Conservation (phyloP, 2,329 filamentous ascomycete genomes). For the Fusarium sp. region DNA sequence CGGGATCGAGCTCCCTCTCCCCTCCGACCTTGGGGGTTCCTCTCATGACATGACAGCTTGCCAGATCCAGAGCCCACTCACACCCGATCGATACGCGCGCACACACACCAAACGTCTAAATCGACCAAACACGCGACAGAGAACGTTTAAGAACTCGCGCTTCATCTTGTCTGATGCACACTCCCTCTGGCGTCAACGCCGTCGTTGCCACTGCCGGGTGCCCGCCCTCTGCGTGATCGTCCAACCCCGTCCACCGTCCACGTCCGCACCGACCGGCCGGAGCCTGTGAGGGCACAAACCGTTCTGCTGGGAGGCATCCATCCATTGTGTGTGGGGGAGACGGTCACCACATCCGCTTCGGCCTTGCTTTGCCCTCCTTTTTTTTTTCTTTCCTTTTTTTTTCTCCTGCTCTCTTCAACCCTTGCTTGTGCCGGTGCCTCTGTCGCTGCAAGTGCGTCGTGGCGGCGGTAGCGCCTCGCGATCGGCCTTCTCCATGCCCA, state of each 20-base stretch:
- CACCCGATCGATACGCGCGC: conserved; percentile 35
- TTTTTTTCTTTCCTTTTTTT: background rate
- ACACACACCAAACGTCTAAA: conserved; percentile 30
- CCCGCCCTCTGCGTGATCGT: conserved; percentile 17
- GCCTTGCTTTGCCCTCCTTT: background rate
- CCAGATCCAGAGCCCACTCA: conserved; percentile 37
- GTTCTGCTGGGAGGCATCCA: conserved; percentile 14
- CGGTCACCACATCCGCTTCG: background rate
- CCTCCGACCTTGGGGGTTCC: conserved; percentile 30
- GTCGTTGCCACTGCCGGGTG: conserved; percentile 11
- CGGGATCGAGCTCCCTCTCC: conserved; percentile 30
- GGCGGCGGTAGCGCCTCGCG: conserved; percentile 10
- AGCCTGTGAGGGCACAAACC: conserved; percentile 17
- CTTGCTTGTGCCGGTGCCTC: background rate
- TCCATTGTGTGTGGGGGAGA: background rate
- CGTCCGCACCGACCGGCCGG: conserved; percentile 24
- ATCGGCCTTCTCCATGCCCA: conserved; percentile 27
- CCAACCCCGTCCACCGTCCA: conserved; percentile 11
- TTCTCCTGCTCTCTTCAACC: conserved; percentile 14
- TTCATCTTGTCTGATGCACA: conserved; percentile 14
- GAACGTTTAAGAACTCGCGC: conserved; percentile 17
- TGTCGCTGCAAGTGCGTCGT: conserved; percentile 16
- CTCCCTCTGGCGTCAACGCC: conserved; percentile 19
- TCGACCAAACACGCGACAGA: conserved; percentile 25
- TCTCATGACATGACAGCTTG: conserved; percentile 38